Conservation (phyloP, 352 stramenopile species). For the Pseudoperonospora humuli region DNA sequence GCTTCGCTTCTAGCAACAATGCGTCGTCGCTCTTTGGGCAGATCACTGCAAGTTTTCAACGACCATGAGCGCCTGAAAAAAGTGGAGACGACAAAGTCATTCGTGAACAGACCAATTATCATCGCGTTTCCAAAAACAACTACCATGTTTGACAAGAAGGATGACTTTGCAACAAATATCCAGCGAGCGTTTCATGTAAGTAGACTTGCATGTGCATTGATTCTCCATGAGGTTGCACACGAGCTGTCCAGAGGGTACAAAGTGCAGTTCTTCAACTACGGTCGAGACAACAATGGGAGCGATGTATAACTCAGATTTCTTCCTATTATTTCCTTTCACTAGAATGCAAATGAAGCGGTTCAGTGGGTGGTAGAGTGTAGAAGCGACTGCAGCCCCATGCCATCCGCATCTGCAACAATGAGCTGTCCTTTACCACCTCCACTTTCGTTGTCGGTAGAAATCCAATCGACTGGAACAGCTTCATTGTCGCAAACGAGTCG, state of each 20-base stretch:
- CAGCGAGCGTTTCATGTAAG: no score
- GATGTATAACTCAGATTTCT: not conserved
- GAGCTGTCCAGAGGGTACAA: not conserved
- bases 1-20: no score
- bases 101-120: no score
- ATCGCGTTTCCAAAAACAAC: no score
- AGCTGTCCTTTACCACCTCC: slow-evolving; percentile 18
- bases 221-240: not conserved
- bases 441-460: slow-evolving; percentile 38
- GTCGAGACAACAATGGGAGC: slow-evolving; percentile 2
- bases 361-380: not conserved
- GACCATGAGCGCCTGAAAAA: no score
- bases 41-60: not conserved
- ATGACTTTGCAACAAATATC: no score
- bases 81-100: no score
- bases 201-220: no score
- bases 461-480: slow-evolving; percentile 42
- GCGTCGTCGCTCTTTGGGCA: not conserved
- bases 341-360: no score
- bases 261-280: not conserved
- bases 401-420: slow-evolving; percentile 27
- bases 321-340: not conserved
- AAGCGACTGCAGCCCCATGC: slow-evolving; percentile 13
- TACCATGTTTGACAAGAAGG: no score
- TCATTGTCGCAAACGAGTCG: slow-evolving; percentile 31